Percentiles rank a stretch among this genome's conserved stretches.
These are phyloP conservation scores for Drechslerella dactyloides DNA, from an alignment of 2,329 filamentous ascomycete genomes.

Conservation along the genomic window DNA sequence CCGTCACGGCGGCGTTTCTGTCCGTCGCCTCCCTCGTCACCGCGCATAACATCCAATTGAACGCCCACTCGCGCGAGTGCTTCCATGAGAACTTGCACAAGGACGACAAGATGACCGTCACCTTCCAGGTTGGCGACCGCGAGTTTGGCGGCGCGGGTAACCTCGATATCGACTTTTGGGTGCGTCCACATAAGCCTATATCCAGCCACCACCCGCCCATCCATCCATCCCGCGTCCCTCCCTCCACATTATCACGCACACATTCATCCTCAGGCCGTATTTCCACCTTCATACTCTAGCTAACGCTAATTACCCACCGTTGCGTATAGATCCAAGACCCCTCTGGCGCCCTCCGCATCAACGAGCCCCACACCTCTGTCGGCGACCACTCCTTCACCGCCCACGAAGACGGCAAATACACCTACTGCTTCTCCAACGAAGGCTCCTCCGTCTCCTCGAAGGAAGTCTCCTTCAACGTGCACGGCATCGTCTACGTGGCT, in stretches of 20 bases:
- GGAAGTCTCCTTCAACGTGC: constrained; percentile 98
- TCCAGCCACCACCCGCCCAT: not conserved
- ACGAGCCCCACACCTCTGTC: constrained; percentile 80
- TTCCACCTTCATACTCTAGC: not conserved
- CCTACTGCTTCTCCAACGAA: constrained; percentile 99
- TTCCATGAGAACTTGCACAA: constrained; percentile 92
- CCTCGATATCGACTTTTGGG: constrained; percentile 97
- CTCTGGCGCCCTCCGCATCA: constrained; percentile 73
- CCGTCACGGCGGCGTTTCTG: constrained; percentile 62
- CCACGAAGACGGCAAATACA: constrained; percentile 81
- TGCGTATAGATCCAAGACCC: constrained; percentile 76
- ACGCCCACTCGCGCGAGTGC: constrained; percentile 91
- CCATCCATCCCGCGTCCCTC: not conserved
- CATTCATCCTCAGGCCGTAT: not conserved
- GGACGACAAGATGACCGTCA: constrained; percentile 98
- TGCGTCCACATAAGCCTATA: constrained; percentile 67
- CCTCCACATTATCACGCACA: not conserved
- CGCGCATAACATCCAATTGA: constrained; percentile 95
- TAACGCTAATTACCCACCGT: constrained; percentile 12
- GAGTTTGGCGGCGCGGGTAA: constrained; percentile 95
- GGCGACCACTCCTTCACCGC: constrained; percentile 94
- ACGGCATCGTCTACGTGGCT: constrained; percentile 95
- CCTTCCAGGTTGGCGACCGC: constrained; percentile 95
- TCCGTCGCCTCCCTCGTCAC: constrained; percentile 58
- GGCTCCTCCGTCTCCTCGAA: constrained; percentile 95